Conservation (phyloP, 306 rosid genomes). For the Prosopis cineraria region DNA sequence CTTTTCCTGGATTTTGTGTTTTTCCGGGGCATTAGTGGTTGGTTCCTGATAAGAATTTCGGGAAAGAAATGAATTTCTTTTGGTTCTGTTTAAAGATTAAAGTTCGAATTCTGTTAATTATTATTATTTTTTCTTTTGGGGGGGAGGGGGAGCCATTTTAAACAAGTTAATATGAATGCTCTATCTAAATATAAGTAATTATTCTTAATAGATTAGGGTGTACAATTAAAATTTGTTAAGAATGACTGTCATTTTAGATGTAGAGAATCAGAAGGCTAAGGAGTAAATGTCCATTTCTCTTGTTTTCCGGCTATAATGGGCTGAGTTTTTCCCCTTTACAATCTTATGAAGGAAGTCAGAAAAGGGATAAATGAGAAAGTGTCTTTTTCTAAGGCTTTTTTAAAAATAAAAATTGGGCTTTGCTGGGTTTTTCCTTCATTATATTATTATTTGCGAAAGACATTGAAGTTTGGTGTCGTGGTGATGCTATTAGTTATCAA, state of each 20-base stretch:
- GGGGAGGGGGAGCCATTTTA: background rate
- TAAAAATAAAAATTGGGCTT: background rate
- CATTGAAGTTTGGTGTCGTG: background rate
- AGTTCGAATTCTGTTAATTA: background rate
- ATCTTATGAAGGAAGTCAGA: background rate
- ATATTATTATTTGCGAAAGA: too few species aligned
- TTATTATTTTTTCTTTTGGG: too few species aligned
- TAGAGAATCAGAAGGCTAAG: background rate
- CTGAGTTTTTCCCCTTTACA: background rate
- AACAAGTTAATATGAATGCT: background rate
- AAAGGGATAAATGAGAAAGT: background rate
- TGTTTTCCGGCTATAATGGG: background rate
- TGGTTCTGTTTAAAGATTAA: background rate
- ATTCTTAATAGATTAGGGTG: background rate
- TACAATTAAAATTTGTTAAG: background rate
- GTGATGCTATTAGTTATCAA: constrained; percentile 22
- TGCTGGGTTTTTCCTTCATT: background rate
- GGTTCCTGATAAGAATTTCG: background rate
- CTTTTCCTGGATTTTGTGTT: background rate
- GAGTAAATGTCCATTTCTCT: background rate
- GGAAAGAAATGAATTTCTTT: background rate
- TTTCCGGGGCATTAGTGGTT: background rate
- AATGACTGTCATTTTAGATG: background rate
- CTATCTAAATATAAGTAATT: background rate
- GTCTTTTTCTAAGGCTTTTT: background rate